A percentile compares a stretch with the other conserved stretches of the same genome.
phyloP scores from a whole-genome alignment of 306 rosid species.

The Inga oerstediana region DNA sequence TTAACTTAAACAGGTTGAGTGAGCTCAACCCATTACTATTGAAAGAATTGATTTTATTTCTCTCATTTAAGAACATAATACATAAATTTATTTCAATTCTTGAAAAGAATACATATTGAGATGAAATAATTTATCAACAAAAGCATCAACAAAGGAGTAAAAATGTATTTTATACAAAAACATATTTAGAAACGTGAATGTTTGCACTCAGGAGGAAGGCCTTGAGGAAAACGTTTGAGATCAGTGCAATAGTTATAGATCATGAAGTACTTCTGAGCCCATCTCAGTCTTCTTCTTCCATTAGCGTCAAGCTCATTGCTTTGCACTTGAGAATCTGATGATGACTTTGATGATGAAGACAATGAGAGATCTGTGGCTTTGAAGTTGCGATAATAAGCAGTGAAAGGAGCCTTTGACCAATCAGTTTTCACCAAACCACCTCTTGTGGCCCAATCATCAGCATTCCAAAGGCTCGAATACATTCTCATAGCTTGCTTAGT shows the following conservation, averaged over 20 bases:
- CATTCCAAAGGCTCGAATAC: conserved; percentile 70
- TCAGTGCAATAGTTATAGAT: conserved; percentile 52
- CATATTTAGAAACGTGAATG: conserved; percentile 26
- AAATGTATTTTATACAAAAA: not conserved
- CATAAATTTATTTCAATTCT: not conserved
- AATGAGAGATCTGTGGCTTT: conserved; percentile 27
- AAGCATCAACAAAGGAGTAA: not conserved
- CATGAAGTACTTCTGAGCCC: conserved; percentile 54
- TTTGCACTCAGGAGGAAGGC: conserved; percentile 48
- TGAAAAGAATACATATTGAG: not conserved
- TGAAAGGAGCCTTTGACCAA: conserved; percentile 74
- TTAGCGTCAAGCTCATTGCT: conserved; percentile 42
- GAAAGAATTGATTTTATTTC: conserved; percentile 18
- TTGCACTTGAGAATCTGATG: conserved; percentile 31
- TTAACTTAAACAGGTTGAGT: not conserved
- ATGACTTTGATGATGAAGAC: conserved; percentile 18
- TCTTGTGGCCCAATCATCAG: conserved; percentile 84
- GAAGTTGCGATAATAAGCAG: conserved; percentile 57
- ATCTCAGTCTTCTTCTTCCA: conserved; percentile 51
- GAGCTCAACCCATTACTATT: not conserved
- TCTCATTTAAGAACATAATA: not conserved
- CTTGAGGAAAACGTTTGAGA: conserved; percentile 51
- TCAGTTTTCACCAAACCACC: conserved; percentile 75
- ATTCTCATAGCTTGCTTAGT: conserved; percentile 68
- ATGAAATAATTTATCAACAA: not conserved